Evolutionary conservation across 352 stramenopile genomes (phyloP).

Genomic region (Globisporangium okanoganense): DNA sequence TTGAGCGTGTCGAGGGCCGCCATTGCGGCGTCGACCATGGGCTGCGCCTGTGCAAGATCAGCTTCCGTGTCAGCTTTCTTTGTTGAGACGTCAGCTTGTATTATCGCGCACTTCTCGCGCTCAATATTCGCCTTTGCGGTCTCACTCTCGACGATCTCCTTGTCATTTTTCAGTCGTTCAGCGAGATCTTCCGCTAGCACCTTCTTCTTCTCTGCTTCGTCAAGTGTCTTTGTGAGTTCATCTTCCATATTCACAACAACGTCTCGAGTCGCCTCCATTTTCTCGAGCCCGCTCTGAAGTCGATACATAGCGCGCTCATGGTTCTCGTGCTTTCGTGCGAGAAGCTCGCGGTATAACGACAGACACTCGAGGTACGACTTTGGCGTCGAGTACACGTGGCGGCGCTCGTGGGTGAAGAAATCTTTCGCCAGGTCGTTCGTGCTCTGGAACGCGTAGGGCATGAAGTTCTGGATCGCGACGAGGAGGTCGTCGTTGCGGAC

Average conservation of each 20-base stretch:
- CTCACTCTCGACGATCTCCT: slow-evolving; percentile 91
- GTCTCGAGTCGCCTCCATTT: slow-evolving; percentile 87
- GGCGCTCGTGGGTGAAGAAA: slow-evolving; percentile 78
- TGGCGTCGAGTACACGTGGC: slow-evolving; percentile 90
- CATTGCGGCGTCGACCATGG: slow-evolving; percentile 86
- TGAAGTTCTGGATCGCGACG: slow-evolving; percentile 85
- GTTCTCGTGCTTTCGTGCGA: slow-evolving; percentile 59
- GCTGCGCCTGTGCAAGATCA: slow-evolving; percentile 66
- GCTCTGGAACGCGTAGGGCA: slow-evolving; percentile 92
- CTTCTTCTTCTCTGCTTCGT: slow-evolving; percentile 92
- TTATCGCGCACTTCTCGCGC: slow-evolving; percentile 87
- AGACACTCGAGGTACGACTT: slow-evolving; percentile 94
- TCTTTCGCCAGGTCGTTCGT: slow-evolving; percentile 84
- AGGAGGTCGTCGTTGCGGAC: slow-evolving; percentile 44
- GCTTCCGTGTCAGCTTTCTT: slow-evolving; percentile 87
- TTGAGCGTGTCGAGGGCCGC: slow-evolving; percentile 88
- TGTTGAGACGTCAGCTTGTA: slow-evolving; percentile 88
- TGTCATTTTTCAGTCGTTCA: slow-evolving; percentile 87
- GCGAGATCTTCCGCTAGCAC: slow-evolving; percentile 92
- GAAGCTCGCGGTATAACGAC: slow-evolving; percentile 76
- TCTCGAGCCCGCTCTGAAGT: slow-evolving; percentile 87
- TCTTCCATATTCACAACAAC: slow-evolving; percentile 92
- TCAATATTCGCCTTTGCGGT: slow-evolving; percentile 90
- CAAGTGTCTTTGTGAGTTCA: slow-evolving; percentile 86
- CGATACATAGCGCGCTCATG: slow-evolving; percentile 70